phyloP scores from a whole-genome alignment of 805 yeast genomes.

The Danielia reshetovae region DNA sequence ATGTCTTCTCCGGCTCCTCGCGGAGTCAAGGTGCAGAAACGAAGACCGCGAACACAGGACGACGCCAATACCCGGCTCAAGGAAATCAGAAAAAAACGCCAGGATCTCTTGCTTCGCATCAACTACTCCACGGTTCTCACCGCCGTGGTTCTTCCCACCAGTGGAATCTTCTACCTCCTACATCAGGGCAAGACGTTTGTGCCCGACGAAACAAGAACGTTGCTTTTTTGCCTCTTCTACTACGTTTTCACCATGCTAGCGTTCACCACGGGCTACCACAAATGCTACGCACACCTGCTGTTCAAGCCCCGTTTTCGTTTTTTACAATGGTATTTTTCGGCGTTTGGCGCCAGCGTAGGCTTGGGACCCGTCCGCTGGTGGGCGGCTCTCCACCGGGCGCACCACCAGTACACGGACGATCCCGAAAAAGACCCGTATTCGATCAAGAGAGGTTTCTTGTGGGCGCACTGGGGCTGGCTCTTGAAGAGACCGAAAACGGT shows the following conservation, averaged over 20 bases:
- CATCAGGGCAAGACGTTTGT: slow-evolving; percentile 18
- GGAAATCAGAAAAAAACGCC: slow-evolving; percentile 31
- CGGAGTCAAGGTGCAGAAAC: slow-evolving; percentile 21
- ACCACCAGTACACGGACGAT: slow-evolving; percentile 80
- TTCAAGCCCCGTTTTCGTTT: slow-evolving; percentile 26
- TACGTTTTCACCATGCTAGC: slow-evolving; percentile 35
- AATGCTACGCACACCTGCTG: slow-evolving; percentile 38
- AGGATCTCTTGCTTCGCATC: slow-evolving; percentile 34
- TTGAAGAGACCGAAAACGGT: slow-evolving; percentile 51
- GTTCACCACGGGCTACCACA: slow-evolving; percentile 43
- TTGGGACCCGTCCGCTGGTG: slow-evolving; percentile 75
- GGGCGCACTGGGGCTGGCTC: slow-evolving; percentile 89
- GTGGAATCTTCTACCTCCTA: slow-evolving; percentile 25
- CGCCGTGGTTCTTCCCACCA: slow-evolving; percentile 31
- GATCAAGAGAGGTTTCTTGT: slow-evolving; percentile 73
- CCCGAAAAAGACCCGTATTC: slow-evolving; percentile 87
- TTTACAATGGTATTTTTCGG: slow-evolving; percentile 48
- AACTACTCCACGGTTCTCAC: slow-evolving; percentile 32
- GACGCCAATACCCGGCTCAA: slow-evolving; percentile 26
- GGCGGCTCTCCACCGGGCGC: slow-evolving; percentile 83
- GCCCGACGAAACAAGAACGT: slow-evolving; percentile 26
- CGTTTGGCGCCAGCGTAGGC: slow-evolving; percentile 69
- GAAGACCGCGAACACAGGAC: slow-evolving; percentile 18
- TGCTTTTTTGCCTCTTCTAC: slow-evolving; percentile 29
- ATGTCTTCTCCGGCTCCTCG: too few species aligned